Conservation (phyloP, 441 rosid genomes). For the Rhodomyrtus psidioides region DNA sequence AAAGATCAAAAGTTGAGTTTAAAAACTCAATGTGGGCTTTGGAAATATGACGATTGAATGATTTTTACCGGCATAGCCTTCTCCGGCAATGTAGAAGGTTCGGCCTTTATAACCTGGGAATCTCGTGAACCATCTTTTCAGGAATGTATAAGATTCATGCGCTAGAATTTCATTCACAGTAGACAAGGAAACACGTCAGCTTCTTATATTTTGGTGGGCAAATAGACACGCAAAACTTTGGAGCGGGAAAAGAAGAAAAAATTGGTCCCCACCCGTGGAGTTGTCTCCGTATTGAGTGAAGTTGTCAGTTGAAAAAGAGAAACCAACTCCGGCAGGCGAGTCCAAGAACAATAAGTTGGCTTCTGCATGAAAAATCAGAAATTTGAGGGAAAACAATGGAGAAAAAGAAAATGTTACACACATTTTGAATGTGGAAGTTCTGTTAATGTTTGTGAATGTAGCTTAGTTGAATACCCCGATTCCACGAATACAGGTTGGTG, state of each 20-base stretch:
- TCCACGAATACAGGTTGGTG: background rate
- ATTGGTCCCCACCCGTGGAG: background rate
- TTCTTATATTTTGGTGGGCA: background rate
- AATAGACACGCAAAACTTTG: background rate
- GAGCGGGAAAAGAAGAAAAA: background rate
- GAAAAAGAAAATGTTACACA: background rate
- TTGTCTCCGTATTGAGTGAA: background rate
- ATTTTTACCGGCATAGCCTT: background rate
- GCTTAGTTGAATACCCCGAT: background rate
- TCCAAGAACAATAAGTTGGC: background rate
- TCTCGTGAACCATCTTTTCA: background rate
- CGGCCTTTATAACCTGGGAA: background rate
- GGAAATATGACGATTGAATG: background rate
- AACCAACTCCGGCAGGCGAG: background rate
- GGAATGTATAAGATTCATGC: background rate
- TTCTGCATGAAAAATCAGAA: background rate
- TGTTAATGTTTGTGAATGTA: background rate
- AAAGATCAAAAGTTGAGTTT: background rate
- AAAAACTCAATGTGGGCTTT: background rate
- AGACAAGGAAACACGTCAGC: background rate
- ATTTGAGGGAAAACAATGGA: background rate
- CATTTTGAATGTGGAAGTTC: background rate
- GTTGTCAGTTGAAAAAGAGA: background rate
- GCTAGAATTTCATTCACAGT: background rate
- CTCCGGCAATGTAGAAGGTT: background rate